Percentiles rank a stretch among this genome's conserved stretches.
phyloP scores from a whole-genome alignment of 495 filamentous ascomycete species.

The Neurospora sp. region DNA sequence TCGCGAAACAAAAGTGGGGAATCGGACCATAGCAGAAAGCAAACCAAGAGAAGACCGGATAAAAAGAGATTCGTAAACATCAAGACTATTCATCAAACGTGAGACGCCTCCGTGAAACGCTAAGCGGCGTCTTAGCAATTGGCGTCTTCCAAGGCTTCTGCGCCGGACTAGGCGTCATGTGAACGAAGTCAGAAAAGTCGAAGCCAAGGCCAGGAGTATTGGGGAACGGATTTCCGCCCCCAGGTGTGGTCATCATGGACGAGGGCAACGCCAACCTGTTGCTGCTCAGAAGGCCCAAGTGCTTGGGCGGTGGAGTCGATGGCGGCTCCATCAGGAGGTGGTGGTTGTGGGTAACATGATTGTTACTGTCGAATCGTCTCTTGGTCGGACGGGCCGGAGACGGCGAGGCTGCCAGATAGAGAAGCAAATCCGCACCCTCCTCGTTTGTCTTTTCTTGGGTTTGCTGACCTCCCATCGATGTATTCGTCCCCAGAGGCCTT shows the following conservation, averaged over 20 bases:
- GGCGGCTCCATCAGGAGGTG: slow-evolving; percentile 52
- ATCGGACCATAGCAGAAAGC: background rate
- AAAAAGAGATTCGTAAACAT: background rate
- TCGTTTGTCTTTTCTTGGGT: slow-evolving; percentile 46
- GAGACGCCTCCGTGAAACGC: slow-evolving; percentile 28
- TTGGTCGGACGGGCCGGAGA: slow-evolving; percentile 54
- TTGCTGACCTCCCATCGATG: background rate
- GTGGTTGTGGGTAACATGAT: background rate
- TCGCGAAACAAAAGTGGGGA: background rate
- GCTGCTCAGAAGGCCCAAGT: slow-evolving; percentile 18
- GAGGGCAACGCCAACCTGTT: slow-evolving; percentile 58
- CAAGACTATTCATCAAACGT: slow-evolving; percentile 34
- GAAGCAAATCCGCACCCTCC: slow-evolving; percentile 80
- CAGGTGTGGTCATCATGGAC: slow-evolving; percentile 84
- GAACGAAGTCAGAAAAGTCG: slow-evolving; percentile 95
- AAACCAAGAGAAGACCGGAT: background rate
- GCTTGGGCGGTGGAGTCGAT: slow-evolving; percentile 76
- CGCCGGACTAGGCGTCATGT: slow-evolving; percentile 90
- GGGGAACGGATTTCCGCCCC: slow-evolving; percentile 51
- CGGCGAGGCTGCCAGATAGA: slow-evolving; percentile 88
- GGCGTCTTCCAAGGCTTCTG: slow-evolving; percentile 75
- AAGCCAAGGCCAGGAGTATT: slow-evolving; percentile 59
- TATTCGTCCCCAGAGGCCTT: background rate
- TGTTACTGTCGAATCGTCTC: slow-evolving; percentile 3
- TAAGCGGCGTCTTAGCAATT: slow-evolving; percentile 37